A percentile compares a stretch with the other conserved stretches of the same genome.
phyloP scores from a whole-genome alignment of 352 stramenopile species.

The Phytophthora tentaculata region DNA sequence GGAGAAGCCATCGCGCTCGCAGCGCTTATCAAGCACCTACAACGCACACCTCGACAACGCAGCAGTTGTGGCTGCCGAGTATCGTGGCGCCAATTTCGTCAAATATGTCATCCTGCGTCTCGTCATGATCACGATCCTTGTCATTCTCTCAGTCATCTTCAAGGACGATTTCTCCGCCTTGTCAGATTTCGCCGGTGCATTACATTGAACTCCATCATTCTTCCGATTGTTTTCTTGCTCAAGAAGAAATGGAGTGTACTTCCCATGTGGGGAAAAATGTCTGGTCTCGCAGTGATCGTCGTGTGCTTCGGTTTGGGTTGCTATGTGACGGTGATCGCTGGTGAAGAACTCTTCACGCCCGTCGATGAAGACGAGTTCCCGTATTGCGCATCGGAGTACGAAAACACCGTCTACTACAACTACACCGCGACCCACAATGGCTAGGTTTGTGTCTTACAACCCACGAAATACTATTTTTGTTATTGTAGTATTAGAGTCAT shows the following conservation, averaged over 20 bases:
- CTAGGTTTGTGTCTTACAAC: not conserved
- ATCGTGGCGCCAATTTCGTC: not conserved
- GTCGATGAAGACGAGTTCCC: constrained; percentile 46
- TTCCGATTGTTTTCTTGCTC: constrained; percentile 70
- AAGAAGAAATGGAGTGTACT: constrained; percentile 56
- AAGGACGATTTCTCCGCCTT: constrained; percentile 70
- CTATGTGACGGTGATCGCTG: constrained; percentile 51
- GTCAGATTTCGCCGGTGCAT: constrained; percentile 64
- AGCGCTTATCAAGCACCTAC: not conserved
- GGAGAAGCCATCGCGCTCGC: not conserved
- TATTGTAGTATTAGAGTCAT: too few relatives aligned
- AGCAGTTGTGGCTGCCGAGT: not conserved
- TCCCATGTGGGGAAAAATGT: constrained; percentile 44
- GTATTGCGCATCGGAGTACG: constrained; percentile 57
- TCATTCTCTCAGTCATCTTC: constrained; percentile 53
- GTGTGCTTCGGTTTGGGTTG: constrained; percentile 36
- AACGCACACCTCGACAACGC: not conserved
- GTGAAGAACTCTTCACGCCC: constrained; percentile 39
- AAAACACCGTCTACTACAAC: constrained; percentile 35
- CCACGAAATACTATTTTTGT: too few relatives aligned
- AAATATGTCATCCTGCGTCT: constrained; percentile 48
- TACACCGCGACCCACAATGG: not conserved
- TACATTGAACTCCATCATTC: constrained; percentile 65
- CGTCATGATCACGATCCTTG: constrained; percentile 46
- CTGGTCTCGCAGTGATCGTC: constrained; percentile 37